These are phyloP conservation scores for Monosporascus sp. DNA, from an alignment of 2,329 filamentous ascomycete species.

Conservation along the genomic window DNA sequence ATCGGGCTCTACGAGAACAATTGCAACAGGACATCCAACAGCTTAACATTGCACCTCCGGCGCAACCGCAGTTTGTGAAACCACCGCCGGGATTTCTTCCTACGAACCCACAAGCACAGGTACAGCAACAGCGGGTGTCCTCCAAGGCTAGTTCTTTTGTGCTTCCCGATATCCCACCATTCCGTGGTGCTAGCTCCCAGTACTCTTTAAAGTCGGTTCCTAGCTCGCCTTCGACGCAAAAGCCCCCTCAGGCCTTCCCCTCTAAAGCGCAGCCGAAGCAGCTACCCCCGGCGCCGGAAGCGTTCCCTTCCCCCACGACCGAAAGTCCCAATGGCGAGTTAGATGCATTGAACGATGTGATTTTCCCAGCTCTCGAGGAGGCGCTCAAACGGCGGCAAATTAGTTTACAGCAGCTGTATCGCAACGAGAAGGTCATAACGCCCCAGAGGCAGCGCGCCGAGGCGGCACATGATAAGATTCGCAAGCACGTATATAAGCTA, in stretches of 20 bases:
- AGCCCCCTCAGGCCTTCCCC: slow-evolving; percentile 44
- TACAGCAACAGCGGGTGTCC: slow-evolving; percentile 31
- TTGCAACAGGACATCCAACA: slow-evolving; percentile 58
- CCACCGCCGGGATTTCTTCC: slow-evolving; percentile 16
- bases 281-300: slow-evolving; percentile 33
- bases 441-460: slow-evolving; percentile 65
- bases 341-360: slow-evolving; percentile 84
- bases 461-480: slow-evolving; percentile 74
- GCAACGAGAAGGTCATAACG: slow-evolving; percentile 43
- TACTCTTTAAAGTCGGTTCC: slow-evolving; percentile 17
- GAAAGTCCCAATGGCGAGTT: slow-evolving; percentile 62
- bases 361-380: slow-evolving; percentile 87
- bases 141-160: slow-evolving; percentile 37
- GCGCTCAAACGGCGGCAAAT: slow-evolving; percentile 76
- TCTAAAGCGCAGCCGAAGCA: slow-evolving; percentile 51
- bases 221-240: slow-evolving; percentile 18
- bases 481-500: slow-evolving; percentile 76
- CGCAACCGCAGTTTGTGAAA: slow-evolving; percentile 13
- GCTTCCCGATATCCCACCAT: slow-evolving; percentile 53
- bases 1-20: slow-evolving; percentile 56
- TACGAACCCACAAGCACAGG: slow-evolving; percentile 29
- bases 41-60: slow-evolving; percentile 43
- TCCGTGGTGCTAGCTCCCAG: slow-evolving; percentile 35
- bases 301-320: slow-evolving; percentile 54
- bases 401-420: slow-evolving; percentile 50